phyloP scores from a whole-genome alignment of 2,329 filamentous ascomycete species.

The Pseudocercospora cruenta region DNA sequence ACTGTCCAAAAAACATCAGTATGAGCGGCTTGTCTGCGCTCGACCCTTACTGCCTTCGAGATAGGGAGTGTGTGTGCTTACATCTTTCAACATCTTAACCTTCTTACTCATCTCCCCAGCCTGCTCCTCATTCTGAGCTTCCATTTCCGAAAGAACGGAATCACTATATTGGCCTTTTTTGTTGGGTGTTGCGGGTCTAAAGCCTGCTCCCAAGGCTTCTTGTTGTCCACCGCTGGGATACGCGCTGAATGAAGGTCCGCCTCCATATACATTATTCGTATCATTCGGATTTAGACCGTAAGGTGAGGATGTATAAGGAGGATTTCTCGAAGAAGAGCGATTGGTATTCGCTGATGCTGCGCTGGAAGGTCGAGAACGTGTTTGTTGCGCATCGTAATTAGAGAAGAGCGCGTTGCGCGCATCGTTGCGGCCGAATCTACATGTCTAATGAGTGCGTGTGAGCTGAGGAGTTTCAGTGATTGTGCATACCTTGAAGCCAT shows the following conservation, averaged over 20 bases:
- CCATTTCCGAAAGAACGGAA: constrained; percentile 86
- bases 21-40: background rate
- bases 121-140: constrained; percentile 91
- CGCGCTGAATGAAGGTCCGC: constrained; percentile 32
- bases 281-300: constrained; percentile 28
- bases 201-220: constrained; percentile 31
- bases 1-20: constrained; percentile 40
- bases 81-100: constrained; percentile 85
- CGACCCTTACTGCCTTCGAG: background rate
- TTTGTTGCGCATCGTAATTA: constrained; percentile 39
- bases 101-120: constrained; percentile 90
- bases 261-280: constrained; percentile 23
- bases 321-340: constrained; percentile 27
- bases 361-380: constrained; percentile 37
- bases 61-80: too few species aligned
- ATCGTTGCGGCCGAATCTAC: constrained; percentile 32
- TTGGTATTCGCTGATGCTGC: constrained; percentile 34
- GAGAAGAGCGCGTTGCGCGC: constrained; percentile 47
- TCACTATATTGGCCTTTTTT: constrained; percentile 86
- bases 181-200: constrained; percentile 51
- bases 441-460: background rate
- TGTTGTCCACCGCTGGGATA: constrained; percentile 33
- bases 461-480: background rate
- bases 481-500: constrained; percentile 10
- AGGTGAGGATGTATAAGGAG: constrained; percentile 29